These are phyloP conservation scores for Pichia sp. DNA, from an alignment of 1,139 yeast genomes.

Conservation along the genomic window DNA sequence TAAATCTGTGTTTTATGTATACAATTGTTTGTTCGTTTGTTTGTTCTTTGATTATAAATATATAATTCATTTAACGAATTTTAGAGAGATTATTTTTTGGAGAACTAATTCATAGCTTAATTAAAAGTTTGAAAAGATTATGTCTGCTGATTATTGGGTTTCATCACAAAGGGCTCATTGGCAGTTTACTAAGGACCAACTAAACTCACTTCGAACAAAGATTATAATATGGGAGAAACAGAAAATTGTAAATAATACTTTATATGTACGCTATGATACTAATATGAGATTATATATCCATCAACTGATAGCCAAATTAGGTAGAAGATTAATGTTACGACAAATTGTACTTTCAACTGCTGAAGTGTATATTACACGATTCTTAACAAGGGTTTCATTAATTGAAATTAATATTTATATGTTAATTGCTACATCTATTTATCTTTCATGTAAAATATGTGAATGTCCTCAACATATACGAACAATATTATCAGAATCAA, in stretches of 20 bases:
- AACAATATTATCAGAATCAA: conserved; percentile 73
- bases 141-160: conserved; percentile 65
- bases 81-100: too few species aligned
- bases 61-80: too few species aligned
- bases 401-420: conserved; percentile 79
- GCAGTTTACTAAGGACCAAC: conserved; percentile 40
- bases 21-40: too few species aligned
- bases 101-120: too few species aligned
- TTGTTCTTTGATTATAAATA: too few species aligned
- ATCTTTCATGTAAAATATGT: conserved; percentile 88
- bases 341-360: conserved; percentile 88
- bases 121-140: conserved; percentile 14
- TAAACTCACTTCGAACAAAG: conserved; percentile 1
- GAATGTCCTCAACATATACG: conserved; percentile 94
- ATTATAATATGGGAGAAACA: conserved; percentile 14
- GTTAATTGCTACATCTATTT: conserved; percentile 76
- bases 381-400: conserved; percentile 63
- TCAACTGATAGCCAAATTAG: conserved; percentile 64
- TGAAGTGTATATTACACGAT: conserved; percentile 72
- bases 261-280: conserved; percentile 38
- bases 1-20: too few species aligned
- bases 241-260: conserved; percentile 4
- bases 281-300: conserved; percentile 66
- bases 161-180: conserved; percentile 59
- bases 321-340: conserved; percentile 67